Base-by-base conservation (phyloP, 2,329 filamentous ascomycete genomes). In the Colletotrichum spinosum region DNA sequence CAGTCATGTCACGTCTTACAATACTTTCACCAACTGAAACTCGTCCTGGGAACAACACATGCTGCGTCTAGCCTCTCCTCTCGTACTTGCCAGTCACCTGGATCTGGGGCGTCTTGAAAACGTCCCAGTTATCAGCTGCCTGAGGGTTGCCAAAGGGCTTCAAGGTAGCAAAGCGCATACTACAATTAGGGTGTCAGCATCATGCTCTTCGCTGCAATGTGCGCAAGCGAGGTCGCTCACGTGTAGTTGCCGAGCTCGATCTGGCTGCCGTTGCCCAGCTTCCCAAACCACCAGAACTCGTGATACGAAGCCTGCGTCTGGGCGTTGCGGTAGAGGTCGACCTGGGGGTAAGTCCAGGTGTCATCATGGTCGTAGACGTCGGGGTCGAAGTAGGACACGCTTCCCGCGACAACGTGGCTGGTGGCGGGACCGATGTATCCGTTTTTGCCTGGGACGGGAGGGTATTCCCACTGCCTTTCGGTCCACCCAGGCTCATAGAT, bases 101-200 rank as follows among this genome's bases (percentile, higher is more conserved):
- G 58, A 81, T 74, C 53, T 74, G 72, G 7, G 74, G 71, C 8
- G 74, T 71, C 46, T 75, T 68, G 75, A 78, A 78, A 48, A 80
- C 69, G 41, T 81, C 78, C 80, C 79, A 82, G 58, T 81, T 79
- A 44, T 77, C 77, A 2, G 79, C 75, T 10, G 79, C 74, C 6
- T 74, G 70, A 0, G 77, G 78, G 38, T 80, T 78, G 1, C 80
- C 80, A 37, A 81, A 81, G 1, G 80, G 79, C 39, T 76, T 72
- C 13, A 82, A 68, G 0, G 78, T 78, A 6, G 79, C 80, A 50
- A 81, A 78, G 9, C 80, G 78, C 70, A 81, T 77, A 6, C 62
- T 65, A 15, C 10, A 8, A 15, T 25, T 12, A 8, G 6, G 2
- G 1, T 25, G 25, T 25, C 25, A 25, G 25, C 25, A 25, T 5